These are phyloP conservation scores for Discostella stelligeroides DNA, from an alignment of 108 stramenopile genomes.

Conservation along the genomic window DNA sequence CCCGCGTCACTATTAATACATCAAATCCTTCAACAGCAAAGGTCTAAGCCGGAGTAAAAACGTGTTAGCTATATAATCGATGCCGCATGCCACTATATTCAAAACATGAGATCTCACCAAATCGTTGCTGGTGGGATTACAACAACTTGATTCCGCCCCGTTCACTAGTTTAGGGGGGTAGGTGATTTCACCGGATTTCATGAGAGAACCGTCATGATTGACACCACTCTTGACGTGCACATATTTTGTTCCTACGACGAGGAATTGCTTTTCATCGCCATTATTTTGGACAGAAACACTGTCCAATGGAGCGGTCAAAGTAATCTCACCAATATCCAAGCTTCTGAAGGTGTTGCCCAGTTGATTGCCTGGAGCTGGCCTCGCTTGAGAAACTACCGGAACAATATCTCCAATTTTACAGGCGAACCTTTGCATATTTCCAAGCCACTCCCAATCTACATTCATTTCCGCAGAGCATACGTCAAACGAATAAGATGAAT, in stretches of 20 bases:
- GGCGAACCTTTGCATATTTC: slow-evolving; percentile 12
- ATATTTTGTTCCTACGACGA: slow-evolving; percentile 4
- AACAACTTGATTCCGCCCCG: neutral
- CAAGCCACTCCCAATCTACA: slow-evolving; percentile 22
- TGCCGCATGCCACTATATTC: neutral
- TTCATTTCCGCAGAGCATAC: slow-evolving; percentile 10
- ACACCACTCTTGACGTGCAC: slow-evolving; percentile 11
- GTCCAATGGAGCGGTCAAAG: slow-evolving; percentile 6
- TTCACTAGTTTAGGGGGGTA: neutral
- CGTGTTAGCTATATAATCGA: slow-evolving; percentile 1
- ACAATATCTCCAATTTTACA: neutral
- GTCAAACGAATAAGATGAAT: neutral
- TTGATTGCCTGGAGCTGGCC: slow-evolving; percentile 5
- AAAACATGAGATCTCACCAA: slow-evolving; percentile 4
- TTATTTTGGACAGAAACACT: neutral
- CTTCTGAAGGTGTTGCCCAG: slow-evolving; percentile 8
- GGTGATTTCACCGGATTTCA: neutral
- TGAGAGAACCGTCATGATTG: neutral
- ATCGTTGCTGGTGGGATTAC: neutral
- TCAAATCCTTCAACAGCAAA: slow-evolving; percentile 3
- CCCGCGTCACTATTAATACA: neutral
- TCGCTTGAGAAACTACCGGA: neutral
- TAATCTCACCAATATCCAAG: slow-evolving; percentile 7
- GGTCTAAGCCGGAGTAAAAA: neutral
- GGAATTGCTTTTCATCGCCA: slow-evolving; percentile 1